Percentiles rank a stretch among this genome's conserved stretches.
Conservation (phyloP, 805 yeast species). For the Debaryomyces castellii region DNA sequence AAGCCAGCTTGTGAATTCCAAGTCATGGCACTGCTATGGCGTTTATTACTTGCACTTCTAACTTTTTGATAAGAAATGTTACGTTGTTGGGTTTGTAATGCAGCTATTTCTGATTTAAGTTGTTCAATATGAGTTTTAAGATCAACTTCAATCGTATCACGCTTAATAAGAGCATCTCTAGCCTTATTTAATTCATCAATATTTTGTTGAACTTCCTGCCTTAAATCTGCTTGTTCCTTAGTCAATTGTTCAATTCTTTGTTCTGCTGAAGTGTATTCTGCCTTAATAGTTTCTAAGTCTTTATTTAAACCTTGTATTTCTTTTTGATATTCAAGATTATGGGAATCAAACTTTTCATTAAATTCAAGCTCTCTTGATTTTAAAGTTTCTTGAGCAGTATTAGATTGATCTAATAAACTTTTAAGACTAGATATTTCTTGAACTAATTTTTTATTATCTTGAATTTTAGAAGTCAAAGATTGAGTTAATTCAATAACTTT, state of each 20-base stretch:
- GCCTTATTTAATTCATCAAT: conserved; percentile 62
- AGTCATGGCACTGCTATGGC: conserved; percentile 39
- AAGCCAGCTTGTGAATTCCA: conserved; percentile 33
- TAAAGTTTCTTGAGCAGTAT: conserved; percentile 51
- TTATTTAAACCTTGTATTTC: conserved; percentile 51
- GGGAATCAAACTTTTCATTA: conserved; percentile 43
- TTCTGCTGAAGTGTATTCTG: conserved; percentile 58
- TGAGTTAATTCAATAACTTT: conserved; percentile 97
- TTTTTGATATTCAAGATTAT: conserved; percentile 47
- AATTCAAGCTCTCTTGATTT: conserved; percentile 57
- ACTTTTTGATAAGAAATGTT: conserved; percentile 32
- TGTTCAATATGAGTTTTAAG: conserved; percentile 60
- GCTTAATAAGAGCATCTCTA: conserved; percentile 55
- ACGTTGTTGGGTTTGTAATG: conserved; percentile 35
- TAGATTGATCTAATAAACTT: conserved; percentile 51
- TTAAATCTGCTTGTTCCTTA: conserved; percentile 59
- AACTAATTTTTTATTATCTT: conserved; percentile 74
- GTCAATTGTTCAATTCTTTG: conserved; percentile 59
- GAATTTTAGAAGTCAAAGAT: conserved; percentile 71
- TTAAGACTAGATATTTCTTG: conserved; percentile 53
- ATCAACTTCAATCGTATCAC: conserved; percentile 65
- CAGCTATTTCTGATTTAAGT: conserved; percentile 51
- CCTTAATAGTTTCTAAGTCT: conserved; percentile 54
- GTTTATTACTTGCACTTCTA: conserved; percentile 36
- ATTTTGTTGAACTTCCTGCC: conserved; percentile 60